Percentiles rank a stretch among this genome's conserved stretches.
phyloP scores from a whole-genome alignment of 306 rosid genomes.

The Dryas octopetala region DNA sequence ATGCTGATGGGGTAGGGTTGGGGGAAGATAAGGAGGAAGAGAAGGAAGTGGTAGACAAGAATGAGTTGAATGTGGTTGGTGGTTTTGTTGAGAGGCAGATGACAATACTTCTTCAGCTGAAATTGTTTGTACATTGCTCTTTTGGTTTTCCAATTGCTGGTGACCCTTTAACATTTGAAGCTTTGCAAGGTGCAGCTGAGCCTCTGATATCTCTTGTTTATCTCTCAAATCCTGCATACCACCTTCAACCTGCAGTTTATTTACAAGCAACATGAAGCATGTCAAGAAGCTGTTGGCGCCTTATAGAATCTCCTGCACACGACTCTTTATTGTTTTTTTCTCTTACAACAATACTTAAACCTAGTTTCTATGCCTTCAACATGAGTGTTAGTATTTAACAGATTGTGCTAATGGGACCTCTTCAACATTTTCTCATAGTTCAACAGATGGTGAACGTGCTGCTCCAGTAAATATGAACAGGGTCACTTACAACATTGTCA shows the following conservation, averaged over 20 bases:
- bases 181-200: slow-evolving; percentile 30
- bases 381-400: background rate
- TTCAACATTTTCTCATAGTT: background rate
- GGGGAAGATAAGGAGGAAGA: slow-evolving; percentile 19
- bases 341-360: background rate
- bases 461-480: background rate
- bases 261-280: background rate
- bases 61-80: slow-evolving; percentile 24
- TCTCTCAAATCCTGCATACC: slow-evolving; percentile 41
- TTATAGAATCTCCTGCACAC: background rate
- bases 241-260: slow-evolving; percentile 30
- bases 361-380: background rate
- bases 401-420: background rate
- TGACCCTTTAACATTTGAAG: slow-evolving; percentile 28
- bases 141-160: slow-evolving; percentile 21
- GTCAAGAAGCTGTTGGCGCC: background rate
- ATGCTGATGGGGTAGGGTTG: slow-evolving; percentile 18
- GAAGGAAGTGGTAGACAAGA: slow-evolving; percentile 22
- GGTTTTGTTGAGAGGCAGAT: slow-evolving; percentile 20
- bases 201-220: slow-evolving; percentile 39
- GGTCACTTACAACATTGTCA: background rate
- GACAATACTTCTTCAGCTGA: slow-evolving; percentile 13
- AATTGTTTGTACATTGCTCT: slow-evolving; percentile 12
- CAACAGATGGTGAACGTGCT: background rate
- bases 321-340: background rate